Base-by-base conservation (phyloP, 176 grass and related monocot species). In the Oryza glumipatula region DNA sequence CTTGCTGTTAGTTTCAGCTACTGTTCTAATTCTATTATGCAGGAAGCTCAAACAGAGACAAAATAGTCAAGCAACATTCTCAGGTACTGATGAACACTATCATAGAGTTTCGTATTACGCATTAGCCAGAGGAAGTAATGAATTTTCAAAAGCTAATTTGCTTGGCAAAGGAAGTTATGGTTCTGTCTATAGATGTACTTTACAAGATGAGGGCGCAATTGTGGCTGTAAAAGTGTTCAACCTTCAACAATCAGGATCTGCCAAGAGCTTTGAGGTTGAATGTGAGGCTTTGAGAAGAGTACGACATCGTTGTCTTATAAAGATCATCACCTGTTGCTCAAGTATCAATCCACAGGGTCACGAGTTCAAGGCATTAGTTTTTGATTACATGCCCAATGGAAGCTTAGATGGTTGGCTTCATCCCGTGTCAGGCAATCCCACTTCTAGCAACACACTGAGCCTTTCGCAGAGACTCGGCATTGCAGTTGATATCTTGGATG, bases 331-430 rank as follows among this genome's bases (percentile, higher is more conserved):
- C 30, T 77, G 78, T 1, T 90, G 84, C 68, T 86, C 58, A 22
- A 83, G 84, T 64, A 65, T 83, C 7, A 39, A 90, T 3, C 69
- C 21, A 33, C 80, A 81, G 21, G 83, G 88, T 19, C 17, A 83
- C n/a, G 79, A 86, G 26, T 86, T 90, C 58, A 79, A 69, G 58
- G 80, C 80, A 39, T 17, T 88, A 47, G 73, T 88, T 6, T 77
- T 88, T 39, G 80, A 83, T 21, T 65, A 65, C 28, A 83, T 83
- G 86, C 39, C 80, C 45, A 83, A 88, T 36, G 72, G 79, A 1
- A 85, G 77, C 66, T 56, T 89, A 30, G 77, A 86, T 12, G 22
- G 36, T 9, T 90, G 88, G 88, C 35, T 90, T 22, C 84, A 90
- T 63, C 70, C 69, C 78, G 47, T 3, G 47, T n/a, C n/a, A 4